Evolutionary conservation across 2,329 filamentous ascomycete species (phyloP).

Genomic region (Neoarthrinium moseri): DNA sequence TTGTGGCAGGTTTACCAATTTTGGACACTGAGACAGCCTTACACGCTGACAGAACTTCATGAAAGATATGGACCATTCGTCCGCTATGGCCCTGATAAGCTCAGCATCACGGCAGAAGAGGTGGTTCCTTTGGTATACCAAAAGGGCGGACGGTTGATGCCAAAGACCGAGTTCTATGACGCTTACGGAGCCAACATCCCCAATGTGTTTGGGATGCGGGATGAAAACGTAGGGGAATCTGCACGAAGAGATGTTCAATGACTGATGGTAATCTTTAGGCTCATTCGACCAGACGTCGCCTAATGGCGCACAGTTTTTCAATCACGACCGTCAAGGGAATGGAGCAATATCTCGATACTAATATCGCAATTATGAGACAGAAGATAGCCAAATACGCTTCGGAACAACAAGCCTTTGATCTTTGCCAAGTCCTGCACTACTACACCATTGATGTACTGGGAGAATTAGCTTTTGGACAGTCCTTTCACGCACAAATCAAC

Average conservation of each 20-base stretch:
- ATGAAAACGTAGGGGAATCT: not conserved
- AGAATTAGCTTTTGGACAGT: not conserved
- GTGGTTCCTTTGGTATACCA: constrained; percentile 1
- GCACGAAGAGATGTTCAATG: not conserved
- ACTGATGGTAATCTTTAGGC: not conserved
- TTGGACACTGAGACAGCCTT: not conserved
- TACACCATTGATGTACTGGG: constrained; percentile 5
- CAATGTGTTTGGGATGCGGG: constrained; percentile 3
- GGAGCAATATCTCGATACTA: constrained; percentile 3
- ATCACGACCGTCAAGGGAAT: not conserved
- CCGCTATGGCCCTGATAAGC: constrained; percentile 2
- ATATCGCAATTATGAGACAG: not conserved
- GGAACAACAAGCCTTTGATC: not conserved
- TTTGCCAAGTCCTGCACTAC: not conserved
- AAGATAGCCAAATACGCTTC: constrained; percentile 1
- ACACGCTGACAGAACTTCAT: constrained; percentile 3
- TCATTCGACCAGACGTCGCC: not conserved
- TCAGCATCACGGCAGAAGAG: constrained; percentile 2
- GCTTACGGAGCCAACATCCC: not conserved
- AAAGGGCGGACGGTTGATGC: constrained; percentile 1
- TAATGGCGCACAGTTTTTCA: constrained; percentile 3
- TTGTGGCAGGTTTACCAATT: constrained; percentile 4
- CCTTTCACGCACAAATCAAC: not conserved
- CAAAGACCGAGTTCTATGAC: constrained; percentile 4
- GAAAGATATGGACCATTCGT: not conserved